Evolutionary conservation across 768 basidiomycete species (phyloP), one percentile per base, ranked within the genome.

Genomic region (Exsudoporus frostii): DNA sequence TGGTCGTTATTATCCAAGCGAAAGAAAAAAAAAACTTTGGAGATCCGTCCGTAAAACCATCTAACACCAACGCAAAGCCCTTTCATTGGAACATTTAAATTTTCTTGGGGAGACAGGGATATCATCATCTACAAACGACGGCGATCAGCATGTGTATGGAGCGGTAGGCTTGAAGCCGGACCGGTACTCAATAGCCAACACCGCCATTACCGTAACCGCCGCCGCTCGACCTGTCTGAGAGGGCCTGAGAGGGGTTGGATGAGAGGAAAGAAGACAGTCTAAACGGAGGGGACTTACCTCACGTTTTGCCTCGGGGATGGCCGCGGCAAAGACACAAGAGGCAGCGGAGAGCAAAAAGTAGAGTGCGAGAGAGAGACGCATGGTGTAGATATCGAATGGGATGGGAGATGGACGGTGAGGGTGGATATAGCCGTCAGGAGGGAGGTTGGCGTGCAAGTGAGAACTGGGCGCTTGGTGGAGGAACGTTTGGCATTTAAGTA

Each of bases 361-460:
- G 43, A 57, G 4, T 15, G 55, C 33, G 34, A 44, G 1, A 3
- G 47, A 50, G 4, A 60, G 7, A 41, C 63, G 65, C 65, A 66
- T 66, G 43, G 20, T 32, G 25, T 19, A 20, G 17, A 17, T 7
- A 24, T 20, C 3, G 52, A n/a, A n/a, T 45, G 38, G 13, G 33
- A n/a, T 15, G 42, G 43, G 30, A 40, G 14, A 14, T 4, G 32
- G 45, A 22, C 22, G 4, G 11, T 10, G 4, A 24, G 17, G 32
- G 34, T 14, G 34, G 1, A 10, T 14, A 27, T 19, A 15, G 13
- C 24, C 24, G 34, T 19, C 34, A 14, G 46, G 13, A 13, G 20
- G 33, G 29, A 25, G 27, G 17, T 29, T 27, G 27, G 9, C 2
- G 19, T 11, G n/a, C 5, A 20, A 10, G 14, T 48, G 15, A 15